These are phyloP conservation scores for Suillus subaureus DNA, from an alignment of 768 basidiomycete genomes.

Conservation along the genomic window DNA sequence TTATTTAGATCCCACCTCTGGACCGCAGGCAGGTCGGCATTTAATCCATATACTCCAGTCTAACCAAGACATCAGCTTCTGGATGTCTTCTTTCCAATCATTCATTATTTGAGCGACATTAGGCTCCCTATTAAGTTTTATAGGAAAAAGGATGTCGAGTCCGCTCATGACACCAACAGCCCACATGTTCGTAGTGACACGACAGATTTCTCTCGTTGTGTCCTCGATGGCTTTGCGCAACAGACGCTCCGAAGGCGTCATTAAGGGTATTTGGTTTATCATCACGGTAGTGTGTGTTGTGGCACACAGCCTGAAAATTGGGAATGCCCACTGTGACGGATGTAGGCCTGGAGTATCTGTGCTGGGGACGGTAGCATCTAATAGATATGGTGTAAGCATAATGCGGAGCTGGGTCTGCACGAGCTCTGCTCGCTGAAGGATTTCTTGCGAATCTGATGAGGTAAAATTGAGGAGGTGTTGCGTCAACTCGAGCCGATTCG, in stretches of 20 bases:
- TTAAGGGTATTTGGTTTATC: background rate
- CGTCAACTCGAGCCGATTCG: constrained; percentile 42
- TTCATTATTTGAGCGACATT: constrained; percentile 8
- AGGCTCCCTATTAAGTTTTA: background rate
- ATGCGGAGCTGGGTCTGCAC: constrained; percentile 23
- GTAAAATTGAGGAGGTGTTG: constrained; percentile 36
- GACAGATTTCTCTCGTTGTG: constrained; percentile 21
- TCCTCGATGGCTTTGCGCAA: constrained; percentile 14
- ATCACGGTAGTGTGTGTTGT: constrained; percentile 14
- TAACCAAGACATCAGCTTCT: constrained; percentile 22
- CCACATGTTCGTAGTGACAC: constrained; percentile 23
- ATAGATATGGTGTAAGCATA: constrained; percentile 19
- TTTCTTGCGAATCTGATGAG: constrained; percentile 14
- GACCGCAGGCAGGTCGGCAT: constrained; percentile 19
- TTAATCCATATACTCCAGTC: constrained; percentile 28
- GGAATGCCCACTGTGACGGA: constrained; percentile 14
- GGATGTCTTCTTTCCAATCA: constrained; percentile 15
- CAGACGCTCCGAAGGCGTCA: constrained; percentile 18
- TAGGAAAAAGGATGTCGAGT: background rate
- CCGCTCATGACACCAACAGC: constrained; percentile 18
- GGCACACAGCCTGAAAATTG: constrained; percentile 14
- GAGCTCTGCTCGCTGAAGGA: constrained; percentile 12
- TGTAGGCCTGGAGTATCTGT: background rate
- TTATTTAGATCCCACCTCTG: constrained; percentile 15
- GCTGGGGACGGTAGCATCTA: constrained; percentile 9